These are phyloP conservation scores for Hericium coralloides DNA, from an alignment of 768 basidiomycete species.

Conservation along the genomic window DNA sequence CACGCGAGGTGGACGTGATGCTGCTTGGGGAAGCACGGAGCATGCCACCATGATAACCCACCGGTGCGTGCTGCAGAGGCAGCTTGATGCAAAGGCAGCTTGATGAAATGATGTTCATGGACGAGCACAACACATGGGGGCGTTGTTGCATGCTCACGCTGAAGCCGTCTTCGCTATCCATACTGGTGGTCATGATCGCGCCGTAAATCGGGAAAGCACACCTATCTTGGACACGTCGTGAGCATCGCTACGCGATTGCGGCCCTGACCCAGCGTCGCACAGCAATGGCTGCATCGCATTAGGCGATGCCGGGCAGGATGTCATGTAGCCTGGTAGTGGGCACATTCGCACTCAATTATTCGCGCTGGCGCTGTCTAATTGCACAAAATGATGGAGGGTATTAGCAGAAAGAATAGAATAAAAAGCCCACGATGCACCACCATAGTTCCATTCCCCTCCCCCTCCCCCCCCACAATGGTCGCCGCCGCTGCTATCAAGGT, in stretches of 20 bases:
- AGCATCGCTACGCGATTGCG: slow-evolving; percentile 8
- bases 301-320: no score
- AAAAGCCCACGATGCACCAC: no score
- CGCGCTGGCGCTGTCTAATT: no score
- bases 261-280: slow-evolving; percentile 1
- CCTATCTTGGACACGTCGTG: slow-evolving; percentile 5
- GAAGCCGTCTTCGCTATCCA: background rate
- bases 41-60: no score
- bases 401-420: no score
- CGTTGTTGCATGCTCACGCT: background rate
- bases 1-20: background rate
- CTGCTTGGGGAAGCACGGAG: background rate
- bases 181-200: slow-evolving; percentile 1
- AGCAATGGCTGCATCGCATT: background rate
- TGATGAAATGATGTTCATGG: background rate
- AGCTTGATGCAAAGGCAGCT: background rate
- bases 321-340: no score
- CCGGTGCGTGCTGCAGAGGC: background rate
- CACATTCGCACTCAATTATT: no score
- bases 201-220: background rate
- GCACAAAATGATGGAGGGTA: no score
- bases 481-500: no score
- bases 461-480: no score
- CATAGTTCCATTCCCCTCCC: no score
- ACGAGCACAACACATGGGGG: background rate